Evolutionary conservation across 768 basidiomycete genomes (phyloP).

Genomic region (Hypholoma sublateritium): DNA sequence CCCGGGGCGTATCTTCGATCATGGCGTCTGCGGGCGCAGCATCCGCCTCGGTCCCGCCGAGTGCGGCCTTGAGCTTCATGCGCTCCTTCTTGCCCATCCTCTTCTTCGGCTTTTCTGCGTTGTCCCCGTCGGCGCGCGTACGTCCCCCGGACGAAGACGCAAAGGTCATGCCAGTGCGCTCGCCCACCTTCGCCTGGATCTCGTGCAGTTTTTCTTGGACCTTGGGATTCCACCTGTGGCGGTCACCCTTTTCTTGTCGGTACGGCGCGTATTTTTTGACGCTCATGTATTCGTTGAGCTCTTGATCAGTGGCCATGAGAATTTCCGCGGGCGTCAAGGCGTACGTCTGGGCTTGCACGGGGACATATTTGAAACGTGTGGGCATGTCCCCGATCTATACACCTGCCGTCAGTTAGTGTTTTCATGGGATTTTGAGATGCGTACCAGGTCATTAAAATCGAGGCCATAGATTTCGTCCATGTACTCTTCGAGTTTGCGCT

Average conservation of each 20-base stretch:
- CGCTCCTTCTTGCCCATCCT: constrained; percentile 73
- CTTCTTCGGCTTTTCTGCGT: constrained; percentile 47
- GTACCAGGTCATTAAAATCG: constrained; percentile 94
- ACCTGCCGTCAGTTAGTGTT: constrained; percentile 6
- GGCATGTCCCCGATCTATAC: constrained; percentile 82
- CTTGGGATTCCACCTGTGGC: constrained; percentile 57
- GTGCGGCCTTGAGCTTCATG: constrained; percentile 44
- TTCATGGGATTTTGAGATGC: constrained; percentile 22
- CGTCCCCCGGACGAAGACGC: background rate
- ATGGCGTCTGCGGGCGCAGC: constrained; percentile 9
- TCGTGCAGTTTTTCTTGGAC: constrained; percentile 69
- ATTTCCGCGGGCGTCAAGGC: constrained; percentile 84
- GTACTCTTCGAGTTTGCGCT: constrained; percentile 78
- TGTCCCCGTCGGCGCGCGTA: constrained; percentile 15
- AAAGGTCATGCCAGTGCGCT: constrained; percentile 30
- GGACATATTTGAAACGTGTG: constrained; percentile 91
- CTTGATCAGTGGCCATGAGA: constrained; percentile 86
- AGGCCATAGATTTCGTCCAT: constrained; percentile 90
- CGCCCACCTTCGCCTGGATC: constrained; percentile 61
- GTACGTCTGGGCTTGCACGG: constrained; percentile 59
- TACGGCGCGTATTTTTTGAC: constrained; percentile 94
- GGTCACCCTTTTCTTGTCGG: constrained; percentile 49
- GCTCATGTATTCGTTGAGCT: constrained; percentile 89
- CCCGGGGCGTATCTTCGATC: constrained; percentile 43
- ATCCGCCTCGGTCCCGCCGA: constrained; percentile 22